phyloP scores from a whole-genome alignment of 2,329 filamentous ascomycete genomes.

The Colletotrichum karsti region DNA sequence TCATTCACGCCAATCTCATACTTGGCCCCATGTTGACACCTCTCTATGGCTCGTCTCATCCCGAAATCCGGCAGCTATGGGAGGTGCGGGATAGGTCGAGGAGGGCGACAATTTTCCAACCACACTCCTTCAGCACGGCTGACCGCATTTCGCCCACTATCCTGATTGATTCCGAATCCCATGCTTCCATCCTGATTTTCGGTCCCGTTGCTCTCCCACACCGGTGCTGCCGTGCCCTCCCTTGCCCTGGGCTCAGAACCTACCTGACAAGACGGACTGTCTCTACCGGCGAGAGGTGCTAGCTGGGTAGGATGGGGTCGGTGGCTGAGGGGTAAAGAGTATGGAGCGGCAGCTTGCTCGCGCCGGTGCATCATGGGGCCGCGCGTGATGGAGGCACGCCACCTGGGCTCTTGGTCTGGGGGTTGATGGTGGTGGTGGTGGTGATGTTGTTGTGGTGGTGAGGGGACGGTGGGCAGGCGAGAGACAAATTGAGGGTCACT shows the following conservation, averaged over 20 bases:
- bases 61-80: not conserved
- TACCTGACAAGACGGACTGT: not conserved
- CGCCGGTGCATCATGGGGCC: slow-evolving; percentile 17
- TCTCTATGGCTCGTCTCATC: not conserved
- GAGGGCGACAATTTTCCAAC: slow-evolving; percentile 5
- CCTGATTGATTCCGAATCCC: not conserved
- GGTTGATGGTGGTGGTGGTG: not conserved
- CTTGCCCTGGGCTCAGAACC: not conserved
- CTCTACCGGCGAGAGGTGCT: not conserved
- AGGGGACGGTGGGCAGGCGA: not conserved
- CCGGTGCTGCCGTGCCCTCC: not conserved
- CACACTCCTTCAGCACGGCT: slow-evolving; percentile 17
- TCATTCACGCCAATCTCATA: not conserved
- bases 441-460: not conserved
- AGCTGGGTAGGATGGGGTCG: not conserved
- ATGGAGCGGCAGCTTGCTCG: not conserved
- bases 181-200: not conserved
- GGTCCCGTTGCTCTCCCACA: not conserved
- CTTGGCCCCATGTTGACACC: not conserved
- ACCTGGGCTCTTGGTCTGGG: not conserved
- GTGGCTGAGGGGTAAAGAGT: not conserved
- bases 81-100: slow-evolving; percentile 6
- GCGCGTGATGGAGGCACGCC: slow-evolving; percentile 25
- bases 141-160: not conserved
- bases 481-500: not conserved